A percentile compares a stretch with the other conserved stretches of the same genome.
Conservation (phyloP, 2,329 filamentous ascomycete genomes). For the Sclerotinia borealis region DNA sequence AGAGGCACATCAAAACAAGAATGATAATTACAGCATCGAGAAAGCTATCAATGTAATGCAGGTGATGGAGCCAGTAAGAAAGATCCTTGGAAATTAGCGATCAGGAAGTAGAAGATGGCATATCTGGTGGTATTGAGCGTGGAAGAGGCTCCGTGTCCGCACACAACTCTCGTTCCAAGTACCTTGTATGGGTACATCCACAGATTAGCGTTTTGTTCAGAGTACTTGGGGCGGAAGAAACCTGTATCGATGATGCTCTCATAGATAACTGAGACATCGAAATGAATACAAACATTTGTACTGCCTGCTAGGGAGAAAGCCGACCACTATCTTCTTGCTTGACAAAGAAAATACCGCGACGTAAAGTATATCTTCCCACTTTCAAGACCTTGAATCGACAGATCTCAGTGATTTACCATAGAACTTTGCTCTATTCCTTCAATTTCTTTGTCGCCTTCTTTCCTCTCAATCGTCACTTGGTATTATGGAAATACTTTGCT, state of each 20-base stretch:
- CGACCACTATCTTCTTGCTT: background rate
- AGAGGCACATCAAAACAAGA: background rate
- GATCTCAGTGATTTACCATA: background rate
- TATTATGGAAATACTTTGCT: background rate
- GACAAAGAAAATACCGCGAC: background rate
- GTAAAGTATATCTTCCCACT: background rate
- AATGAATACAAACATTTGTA: background rate
- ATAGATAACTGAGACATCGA: background rate
- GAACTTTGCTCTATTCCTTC: background rate
- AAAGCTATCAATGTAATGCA: too few relatives aligned
- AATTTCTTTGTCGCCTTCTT: background rate
- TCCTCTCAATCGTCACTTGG: background rate
- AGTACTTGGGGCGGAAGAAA: background rate
- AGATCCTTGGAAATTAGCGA: background rate
- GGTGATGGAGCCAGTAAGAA: background rate
- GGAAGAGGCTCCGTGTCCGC: background rate
- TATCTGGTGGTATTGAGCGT: background rate
- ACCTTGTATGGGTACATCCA: background rate
- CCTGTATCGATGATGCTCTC: background rate
- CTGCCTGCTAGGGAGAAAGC: background rate
- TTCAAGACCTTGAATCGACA: background rate
- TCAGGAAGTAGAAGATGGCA: background rate
- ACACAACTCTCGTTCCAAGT: background rate
- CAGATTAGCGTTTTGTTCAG: background rate
- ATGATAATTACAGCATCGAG: too few relatives aligned